Base-by-base conservation (phyloP, 2,329 filamentous ascomycete species). In the Corniculantispora saksenae region DNA sequence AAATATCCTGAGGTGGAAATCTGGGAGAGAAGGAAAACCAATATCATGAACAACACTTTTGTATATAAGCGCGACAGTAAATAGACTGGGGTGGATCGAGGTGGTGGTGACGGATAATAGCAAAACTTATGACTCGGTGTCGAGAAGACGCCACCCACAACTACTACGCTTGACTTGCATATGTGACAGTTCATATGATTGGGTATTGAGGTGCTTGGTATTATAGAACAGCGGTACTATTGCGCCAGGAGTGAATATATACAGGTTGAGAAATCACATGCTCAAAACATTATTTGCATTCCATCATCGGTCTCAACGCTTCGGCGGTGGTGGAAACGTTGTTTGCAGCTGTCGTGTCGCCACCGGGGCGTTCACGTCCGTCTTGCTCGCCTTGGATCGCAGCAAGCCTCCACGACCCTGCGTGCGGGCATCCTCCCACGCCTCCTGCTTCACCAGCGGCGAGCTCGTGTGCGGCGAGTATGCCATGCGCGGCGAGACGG, bases 311-410 rank as follows among this genome's bases (percentile, higher is more conserved):
- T n/a, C 23, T 7, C 35, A 62, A 1, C 57, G 47, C 23, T 51
- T 64, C 27, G 65, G 65, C 55, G 65, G 65, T 40, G 61, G 61
- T 19, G 65, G 48, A 63, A 66, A 66, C 13, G 57, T 56, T 32
- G 35, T 64, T 21, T 59, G 61, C 8, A 66, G 43, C 27, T 61
- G 57, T n/a, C 65, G 55, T 13, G 60, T 25, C 50, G 62, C 65
- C 23, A 57, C 57, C 21, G 65, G 65, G 38, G 56, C 56, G 6
- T 57, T 55, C 21, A 56, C 58, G 32, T 64, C 56, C 35, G 43
- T 45, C 56, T 48, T 59, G 56, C 61, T 48, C 35, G 38, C 25
- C 25, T 64, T 69, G 25, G 68, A 59, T 21, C 67, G 56, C 17
- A 58, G 23, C 27, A 63, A 38, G 6, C 51, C 45, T 32, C 21